phyloP scores from a whole-genome alignment of 257 asterid species.

The Penstemon newberryi region DNA sequence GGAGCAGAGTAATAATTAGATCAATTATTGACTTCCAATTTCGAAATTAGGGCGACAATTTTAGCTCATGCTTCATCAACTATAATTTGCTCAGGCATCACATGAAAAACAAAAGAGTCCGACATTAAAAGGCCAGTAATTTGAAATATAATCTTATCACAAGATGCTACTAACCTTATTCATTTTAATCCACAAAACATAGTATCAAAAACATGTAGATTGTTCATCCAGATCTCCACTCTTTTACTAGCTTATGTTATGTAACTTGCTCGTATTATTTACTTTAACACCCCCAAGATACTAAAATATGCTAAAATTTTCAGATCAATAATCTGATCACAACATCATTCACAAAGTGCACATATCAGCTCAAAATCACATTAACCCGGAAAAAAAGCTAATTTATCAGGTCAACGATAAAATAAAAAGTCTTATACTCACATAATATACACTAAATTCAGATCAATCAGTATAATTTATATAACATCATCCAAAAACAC shows the following conservation, averaged over 20 bases:
- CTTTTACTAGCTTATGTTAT: neutral
- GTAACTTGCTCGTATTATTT: neutral
- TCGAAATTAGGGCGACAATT: neutral
- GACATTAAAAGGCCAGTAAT: slow-evolving; percentile 2
- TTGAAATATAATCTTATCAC: neutral
- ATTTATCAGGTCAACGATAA: neutral
- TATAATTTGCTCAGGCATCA: neutral
- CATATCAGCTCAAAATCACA: slow-evolving; percentile 9
- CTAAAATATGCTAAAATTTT: neutral
- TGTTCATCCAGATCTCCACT: neutral
- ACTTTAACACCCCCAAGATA: neutral
- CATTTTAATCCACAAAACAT: slow-evolving; percentile 1
- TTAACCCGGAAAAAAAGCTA: neutral
- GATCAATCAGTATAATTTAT: no score
- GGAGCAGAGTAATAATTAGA: neutral
- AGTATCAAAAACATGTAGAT: neutral
- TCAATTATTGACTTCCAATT: neutral
- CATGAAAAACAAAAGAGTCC: neutral
- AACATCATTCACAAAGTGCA: neutral
- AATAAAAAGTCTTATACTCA: no score
- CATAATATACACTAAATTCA: no score
- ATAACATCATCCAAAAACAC: no score
- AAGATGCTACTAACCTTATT: neutral
- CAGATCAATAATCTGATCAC: neutral
- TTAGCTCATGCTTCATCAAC: neutral